Conservation (phyloP, 306 rosid genomes). For the Glycyrrhiza uralensis region DNA sequence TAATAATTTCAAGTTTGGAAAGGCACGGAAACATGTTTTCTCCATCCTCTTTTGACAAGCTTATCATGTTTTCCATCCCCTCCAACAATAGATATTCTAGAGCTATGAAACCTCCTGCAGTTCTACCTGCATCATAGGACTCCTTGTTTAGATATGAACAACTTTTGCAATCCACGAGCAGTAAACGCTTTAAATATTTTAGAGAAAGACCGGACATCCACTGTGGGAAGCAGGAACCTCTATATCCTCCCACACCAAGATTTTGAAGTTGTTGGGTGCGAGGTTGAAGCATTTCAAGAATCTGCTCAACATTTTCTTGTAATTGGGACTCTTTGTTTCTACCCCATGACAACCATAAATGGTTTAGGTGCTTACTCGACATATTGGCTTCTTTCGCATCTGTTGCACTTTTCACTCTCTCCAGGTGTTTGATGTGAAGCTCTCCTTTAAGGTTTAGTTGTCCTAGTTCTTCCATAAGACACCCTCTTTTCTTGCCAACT, state of each 20-base stretch:
- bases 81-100: neutral
- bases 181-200: neutral
- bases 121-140: neutral
- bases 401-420: neutral
- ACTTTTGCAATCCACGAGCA: neutral
- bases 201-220: conserved; percentile 4
- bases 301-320: neutral
- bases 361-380: neutral
- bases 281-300: conserved; percentile 20
- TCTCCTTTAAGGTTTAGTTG: neutral
- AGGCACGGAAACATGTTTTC: neutral
- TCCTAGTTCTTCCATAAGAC: neutral
- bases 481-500: conserved; percentile 15
- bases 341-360: neutral
- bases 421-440: conserved; percentile 7
- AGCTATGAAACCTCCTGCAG: neutral
- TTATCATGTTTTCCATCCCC: neutral
- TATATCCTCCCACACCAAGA: neutral
- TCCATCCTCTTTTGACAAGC: conserved; percentile 2
- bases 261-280: neutral
- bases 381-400: conserved; percentile 16
- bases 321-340: neutral
- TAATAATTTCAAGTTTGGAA: neutral
- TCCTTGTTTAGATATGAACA: neutral
- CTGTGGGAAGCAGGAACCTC: neutral